phyloP scores from a whole-genome alignment of 2,329 filamentous ascomycete species.

The Xylaria sp. region DNA sequence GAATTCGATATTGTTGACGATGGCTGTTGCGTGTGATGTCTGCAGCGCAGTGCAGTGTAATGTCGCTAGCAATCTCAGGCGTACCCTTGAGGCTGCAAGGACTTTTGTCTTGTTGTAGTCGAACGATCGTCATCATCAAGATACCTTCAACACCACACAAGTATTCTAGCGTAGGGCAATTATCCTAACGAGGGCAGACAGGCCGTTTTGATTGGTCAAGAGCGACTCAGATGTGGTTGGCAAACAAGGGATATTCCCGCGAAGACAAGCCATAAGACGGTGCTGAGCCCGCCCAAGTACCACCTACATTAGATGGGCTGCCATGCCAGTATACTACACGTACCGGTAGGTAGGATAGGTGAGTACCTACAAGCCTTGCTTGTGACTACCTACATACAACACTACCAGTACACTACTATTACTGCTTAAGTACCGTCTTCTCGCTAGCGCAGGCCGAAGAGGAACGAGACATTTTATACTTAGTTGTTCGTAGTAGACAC shows the following conservation, averaged over 20 bases:
- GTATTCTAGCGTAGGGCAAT: conserved; percentile 10
- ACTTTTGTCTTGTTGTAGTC: conserved; percentile 38
- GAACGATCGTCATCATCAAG: conserved; percentile 43
- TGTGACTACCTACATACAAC: too few species aligned
- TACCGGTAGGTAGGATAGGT: neutral
- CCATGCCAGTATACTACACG: neutral
- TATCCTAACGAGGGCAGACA: conserved; percentile 18
- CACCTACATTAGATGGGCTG: neutral
- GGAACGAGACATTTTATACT: conserved; percentile 26
- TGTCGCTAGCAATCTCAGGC: conserved; percentile 25
- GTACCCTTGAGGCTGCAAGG: conserved; percentile 31
- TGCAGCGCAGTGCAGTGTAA: conserved; percentile 8
- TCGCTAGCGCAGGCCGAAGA: conserved; percentile 9
- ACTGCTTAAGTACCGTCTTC: neutral
- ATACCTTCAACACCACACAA: neutral
- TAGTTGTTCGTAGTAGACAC: conserved; percentile 28
- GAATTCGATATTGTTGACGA: conserved; percentile 5
- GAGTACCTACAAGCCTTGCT: too few species aligned
- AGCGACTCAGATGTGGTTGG: conserved; percentile 39
- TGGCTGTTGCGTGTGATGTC: conserved; percentile 35
- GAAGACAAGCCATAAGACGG: conserved; percentile 24
- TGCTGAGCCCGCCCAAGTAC: conserved; percentile 3
- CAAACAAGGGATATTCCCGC: conserved; percentile 39
- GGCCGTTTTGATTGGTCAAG: conserved; percentile 34
- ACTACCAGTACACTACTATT: too few species aligned